A percentile compares a stretch with the other conserved stretches of the same genome.
These are phyloP conservation scores for Umbelopsis sp. DNA, from an alignment of 192 early-diverging fungal species.

Conservation along the genomic window DNA sequence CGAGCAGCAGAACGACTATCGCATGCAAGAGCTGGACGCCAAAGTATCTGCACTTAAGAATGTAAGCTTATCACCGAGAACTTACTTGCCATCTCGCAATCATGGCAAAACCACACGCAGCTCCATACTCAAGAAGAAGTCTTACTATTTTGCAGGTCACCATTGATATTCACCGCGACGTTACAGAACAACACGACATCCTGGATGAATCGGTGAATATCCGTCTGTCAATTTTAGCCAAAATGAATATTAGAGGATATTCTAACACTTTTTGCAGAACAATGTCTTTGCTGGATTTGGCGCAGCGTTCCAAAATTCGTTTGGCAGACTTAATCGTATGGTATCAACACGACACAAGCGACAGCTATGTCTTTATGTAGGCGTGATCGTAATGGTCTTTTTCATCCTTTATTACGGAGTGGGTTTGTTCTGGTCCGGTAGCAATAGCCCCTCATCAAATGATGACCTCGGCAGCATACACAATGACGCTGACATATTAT, in stretches of 20 bases:
- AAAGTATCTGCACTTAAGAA: slow-evolving; percentile 59
- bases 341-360: slow-evolving; percentile 44
- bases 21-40: slow-evolving; percentile 55
- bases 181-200: slow-evolving; percentile 41
- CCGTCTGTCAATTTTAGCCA: not conserved
- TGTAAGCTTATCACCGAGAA: slow-evolving; percentile 28
- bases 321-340: slow-evolving; percentile 42
- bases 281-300: slow-evolving; percentile 34
- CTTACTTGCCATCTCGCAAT: too few relatives aligned
- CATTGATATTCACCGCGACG: slow-evolving; percentile 50
- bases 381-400: slow-evolving; percentile 25
- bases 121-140: too few relatives aligned
- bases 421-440: not conserved
- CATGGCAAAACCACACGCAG: too few relatives aligned
- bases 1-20: slow-evolving; percentile 59
- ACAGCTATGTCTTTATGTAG: slow-evolving; percentile 41
- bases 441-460: not conserved
- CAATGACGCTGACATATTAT: slow-evolving; percentile 12
- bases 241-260: not conserved
- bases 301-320: slow-evolving; percentile 25
- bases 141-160: slow-evolving; percentile 36
- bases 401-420: slow-evolving; percentile 38
- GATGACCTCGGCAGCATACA: not conserved
- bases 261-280: slow-evolving; percentile 24
- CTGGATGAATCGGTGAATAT: slow-evolving; percentile 43